Base-by-base conservation (phyloP, 2,329 filamentous ascomycete genomes). In the Fusarium begoniae region DNA sequence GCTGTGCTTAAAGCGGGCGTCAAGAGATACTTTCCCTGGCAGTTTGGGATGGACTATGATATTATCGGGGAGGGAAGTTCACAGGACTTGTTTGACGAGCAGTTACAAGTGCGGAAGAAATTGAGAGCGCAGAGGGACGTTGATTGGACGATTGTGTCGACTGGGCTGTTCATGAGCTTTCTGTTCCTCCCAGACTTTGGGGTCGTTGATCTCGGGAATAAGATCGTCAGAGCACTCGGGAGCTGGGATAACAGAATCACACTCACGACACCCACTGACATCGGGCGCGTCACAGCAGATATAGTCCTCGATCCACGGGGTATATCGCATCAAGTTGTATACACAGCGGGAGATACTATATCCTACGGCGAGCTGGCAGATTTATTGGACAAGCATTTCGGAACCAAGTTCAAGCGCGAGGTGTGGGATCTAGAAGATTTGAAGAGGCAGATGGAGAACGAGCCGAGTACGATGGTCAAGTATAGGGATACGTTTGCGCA, bases 41-140 rank as follows among this genome's bases (percentile, higher is more conserved):
- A 94, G 79, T 94, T 91, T 79, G 92, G 92, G 2, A 88, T 93
- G 30, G 90, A 94, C 78, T 94, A 94, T 80, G 91, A 94, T 64
- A 79, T 83, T 35, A 89, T 93, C 22, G 90, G 90, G 0, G 79
- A 83, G 1, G 87, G 88, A 0, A 89, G 87, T 32, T 83, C 88
- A 48, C 91, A 93, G 80, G 87, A 90, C 40, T 77, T 94, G 20
- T 94, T 93, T 74, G 90, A 91, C 66, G 91, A 93, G 84, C 91
- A 93, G 82, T 82, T 91, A 0, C 85, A 86, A 60, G 90, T 93
- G 32, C 81, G 91, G 18, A 80, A 82, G 26, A 61, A 88, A 26
- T 81, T 93, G 12, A 81, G 89, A 3, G 80, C 72, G 2, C 87
- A 91, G 77, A 61, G 71, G 0, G 48, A 61, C 13, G 88, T 87